Evolutionary conservation across 257 asterid genomes (phyloP).

Genomic region (Ehretia macrophylla): DNA sequence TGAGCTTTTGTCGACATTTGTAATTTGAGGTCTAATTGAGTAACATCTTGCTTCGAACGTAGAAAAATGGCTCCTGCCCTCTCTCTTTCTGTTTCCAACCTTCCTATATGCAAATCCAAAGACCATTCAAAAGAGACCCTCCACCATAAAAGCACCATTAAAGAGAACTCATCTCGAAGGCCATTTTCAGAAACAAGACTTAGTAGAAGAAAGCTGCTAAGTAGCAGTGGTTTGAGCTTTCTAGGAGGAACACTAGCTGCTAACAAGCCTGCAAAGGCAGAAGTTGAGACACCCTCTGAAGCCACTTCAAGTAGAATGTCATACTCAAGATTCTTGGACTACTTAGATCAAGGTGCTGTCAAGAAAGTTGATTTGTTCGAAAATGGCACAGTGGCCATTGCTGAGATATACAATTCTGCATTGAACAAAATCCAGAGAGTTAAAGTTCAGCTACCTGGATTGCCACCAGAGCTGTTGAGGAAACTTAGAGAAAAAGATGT

Average conservation of each 20-base stretch:
- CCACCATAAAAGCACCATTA: slow-evolving; percentile 1
- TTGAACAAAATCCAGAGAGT: slow-evolving; percentile 52
- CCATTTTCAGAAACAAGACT: slow-evolving; percentile 18
- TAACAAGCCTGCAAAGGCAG: slow-evolving; percentile 27
- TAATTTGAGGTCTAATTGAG: too few species aligned
- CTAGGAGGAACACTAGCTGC: slow-evolving; percentile 26
- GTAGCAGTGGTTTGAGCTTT: slow-evolving; percentile 31
- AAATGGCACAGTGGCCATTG: slow-evolving; percentile 56
- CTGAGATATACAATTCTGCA: slow-evolving; percentile 48
- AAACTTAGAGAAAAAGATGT: slow-evolving; percentile 49
- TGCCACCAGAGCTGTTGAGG: slow-evolving; percentile 46
- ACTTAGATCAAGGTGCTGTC: slow-evolving; percentile 48
- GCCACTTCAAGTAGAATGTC: slow-evolving; percentile 56
- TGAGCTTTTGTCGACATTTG: neutral
- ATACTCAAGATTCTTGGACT: slow-evolving; percentile 58
- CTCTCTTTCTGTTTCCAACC: slow-evolving; percentile 30
- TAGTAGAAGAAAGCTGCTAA: slow-evolving; percentile 36
- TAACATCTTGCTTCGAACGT: neutral
- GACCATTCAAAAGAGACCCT: slow-evolving; percentile 30
- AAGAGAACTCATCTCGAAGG: slow-evolving; percentile 18
- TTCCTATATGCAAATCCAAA: slow-evolving; percentile 46
- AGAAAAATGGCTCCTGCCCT: slow-evolving; percentile 38
- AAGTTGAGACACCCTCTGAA: slow-evolving; percentile 40
- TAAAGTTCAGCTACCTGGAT: slow-evolving; percentile 53
- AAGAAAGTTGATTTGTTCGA: slow-evolving; percentile 56